Percentiles rank a stretch among this genome's conserved stretches.
phyloP scores from a whole-genome alignment of 202 grass and related monocot species.

The Zizania palustris region DNA sequence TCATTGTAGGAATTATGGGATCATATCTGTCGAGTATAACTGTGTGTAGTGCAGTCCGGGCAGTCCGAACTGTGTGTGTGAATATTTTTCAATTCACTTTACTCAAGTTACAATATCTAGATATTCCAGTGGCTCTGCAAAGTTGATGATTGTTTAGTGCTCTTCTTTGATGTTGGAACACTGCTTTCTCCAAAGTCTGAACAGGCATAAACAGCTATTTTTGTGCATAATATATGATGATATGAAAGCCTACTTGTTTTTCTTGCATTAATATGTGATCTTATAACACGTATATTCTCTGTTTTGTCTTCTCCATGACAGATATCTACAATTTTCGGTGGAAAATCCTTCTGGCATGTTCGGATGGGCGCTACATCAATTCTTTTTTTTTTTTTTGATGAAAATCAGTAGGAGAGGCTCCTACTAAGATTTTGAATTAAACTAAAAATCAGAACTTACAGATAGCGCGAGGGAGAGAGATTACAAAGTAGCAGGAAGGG shows the following conservation, averaged over 20 bases:
- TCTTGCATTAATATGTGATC: constrained; percentile 9
- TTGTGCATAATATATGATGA: background rate
- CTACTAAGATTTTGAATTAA: too few species aligned
- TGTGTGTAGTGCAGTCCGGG: too few species aligned
- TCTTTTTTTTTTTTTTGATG: too few species aligned
- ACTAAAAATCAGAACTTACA: too few species aligned
- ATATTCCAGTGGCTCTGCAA: constrained; percentile 6
- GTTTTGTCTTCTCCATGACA: background rate
- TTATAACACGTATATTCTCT: constrained; percentile 29
- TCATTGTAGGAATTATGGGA: constrained; percentile 14
- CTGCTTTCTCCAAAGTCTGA: constrained; percentile 20
- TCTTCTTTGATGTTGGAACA: constrained; percentile 21
- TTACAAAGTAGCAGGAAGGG: too few species aligned
- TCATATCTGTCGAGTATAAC: too few species aligned
- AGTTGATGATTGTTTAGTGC: background rate
- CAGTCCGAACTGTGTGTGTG: too few species aligned
- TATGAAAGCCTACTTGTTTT: background rate
- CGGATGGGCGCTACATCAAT: background rate
- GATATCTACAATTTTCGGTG: constrained; percentile 3
- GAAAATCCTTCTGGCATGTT: constrained; percentile 21
- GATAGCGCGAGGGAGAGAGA: too few species aligned
- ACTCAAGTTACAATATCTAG: too few species aligned
- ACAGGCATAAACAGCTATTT: background rate
- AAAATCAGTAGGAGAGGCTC: too few species aligned
- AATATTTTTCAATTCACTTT: too few species aligned